Evolutionary conservation across 2,329 filamentous ascomycete species (phyloP), one percentile per base, ranked within the genome.

Genomic region (Xylariomycetidae sp.): DNA sequence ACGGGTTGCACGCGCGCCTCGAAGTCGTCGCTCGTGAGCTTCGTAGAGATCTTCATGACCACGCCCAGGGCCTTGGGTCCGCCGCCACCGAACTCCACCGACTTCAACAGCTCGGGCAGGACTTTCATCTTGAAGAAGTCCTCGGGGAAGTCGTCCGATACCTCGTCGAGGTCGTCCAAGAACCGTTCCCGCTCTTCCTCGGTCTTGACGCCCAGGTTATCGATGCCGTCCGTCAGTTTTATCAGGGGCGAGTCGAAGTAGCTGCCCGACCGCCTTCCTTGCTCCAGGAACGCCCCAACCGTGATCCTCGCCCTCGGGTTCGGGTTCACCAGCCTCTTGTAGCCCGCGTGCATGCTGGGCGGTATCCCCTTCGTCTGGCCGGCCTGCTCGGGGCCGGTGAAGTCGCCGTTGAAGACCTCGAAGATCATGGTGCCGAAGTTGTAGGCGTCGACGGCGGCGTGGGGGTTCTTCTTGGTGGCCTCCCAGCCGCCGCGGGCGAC

Each of bases 111-210:
- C 55, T 98, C 92, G 0, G 92, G 92, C 7, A 98, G 70, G 4
- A 98, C 79, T 54, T 96, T 98, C 73, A 94, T 85, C 56, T 93
- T 94, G 70, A 96, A 95, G 59, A 95, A 98, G 39, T 96, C 92
- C 54, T 95, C 90, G 0, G 92, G 92, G 41, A 96, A 95, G 58
- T 98, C 89, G 46, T 95, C 87, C 0, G 87, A 83, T 5, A 95
- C 72, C 39, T 84, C 73, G 46, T 94, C 87, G 5, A 98, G 74
- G 51, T 94, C 86, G 82, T 79, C 78, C 1, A 98, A 67, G 46
- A 98, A 90, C 30, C 79, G 75, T 37, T 95, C 88, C 39, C 87
- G 75, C 60, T 98, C 92, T 6, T 74, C 70, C 35, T 90, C 83
- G 15, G 73, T 79, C 62, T 95, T 98, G 46, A 96, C 72, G 1